phyloP scores from a whole-genome alignment of 2,329 filamentous ascomycete genomes.

The Fusarium penzigii region DNA sequence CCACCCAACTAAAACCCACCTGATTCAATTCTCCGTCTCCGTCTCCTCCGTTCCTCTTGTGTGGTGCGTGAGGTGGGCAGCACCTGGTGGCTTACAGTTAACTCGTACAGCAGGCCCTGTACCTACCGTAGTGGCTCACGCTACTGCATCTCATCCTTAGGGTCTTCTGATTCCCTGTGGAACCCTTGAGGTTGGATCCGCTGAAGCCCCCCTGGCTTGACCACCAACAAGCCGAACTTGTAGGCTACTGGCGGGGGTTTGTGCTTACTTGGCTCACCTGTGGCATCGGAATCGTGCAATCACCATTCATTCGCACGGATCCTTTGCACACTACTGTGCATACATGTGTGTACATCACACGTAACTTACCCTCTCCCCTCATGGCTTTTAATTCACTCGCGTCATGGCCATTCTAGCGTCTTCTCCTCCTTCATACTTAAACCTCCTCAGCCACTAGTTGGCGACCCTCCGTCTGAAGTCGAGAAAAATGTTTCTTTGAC shows the following conservation, averaged over 20 bases:
- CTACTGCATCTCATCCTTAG: slow-evolving; percentile 26
- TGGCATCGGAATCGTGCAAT: slow-evolving; percentile 13
- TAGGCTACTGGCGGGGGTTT: too few species aligned
- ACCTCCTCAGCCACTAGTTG: too few species aligned
- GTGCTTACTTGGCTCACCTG: neutral
- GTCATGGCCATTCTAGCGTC: neutral
- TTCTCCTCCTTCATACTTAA: too few species aligned
- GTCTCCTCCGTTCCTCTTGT: too few species aligned
- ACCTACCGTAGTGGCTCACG: neutral
- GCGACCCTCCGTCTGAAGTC: too few species aligned
- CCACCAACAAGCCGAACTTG: neutral
- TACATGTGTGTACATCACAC: neutral
- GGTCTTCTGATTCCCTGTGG: slow-evolving; percentile 9
- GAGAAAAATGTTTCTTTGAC: too few species aligned
- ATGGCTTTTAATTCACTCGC: slow-evolving; percentile 1
- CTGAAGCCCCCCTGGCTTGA: neutral
- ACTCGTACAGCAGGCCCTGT: too few species aligned
- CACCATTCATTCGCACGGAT: neutral
- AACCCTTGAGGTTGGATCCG: slow-evolving; percentile 3
- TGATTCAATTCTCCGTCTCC: too few species aligned
- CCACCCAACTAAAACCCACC: too few species aligned
- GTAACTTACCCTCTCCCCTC: neutral
- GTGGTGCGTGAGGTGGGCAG: too few species aligned
- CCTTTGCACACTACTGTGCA: neutral
- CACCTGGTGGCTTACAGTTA: too few species aligned